Evolutionary conservation across 768 basidiomycete genomes (phyloP).

Genomic region (Coprinopsis strossmayeri): DNA sequence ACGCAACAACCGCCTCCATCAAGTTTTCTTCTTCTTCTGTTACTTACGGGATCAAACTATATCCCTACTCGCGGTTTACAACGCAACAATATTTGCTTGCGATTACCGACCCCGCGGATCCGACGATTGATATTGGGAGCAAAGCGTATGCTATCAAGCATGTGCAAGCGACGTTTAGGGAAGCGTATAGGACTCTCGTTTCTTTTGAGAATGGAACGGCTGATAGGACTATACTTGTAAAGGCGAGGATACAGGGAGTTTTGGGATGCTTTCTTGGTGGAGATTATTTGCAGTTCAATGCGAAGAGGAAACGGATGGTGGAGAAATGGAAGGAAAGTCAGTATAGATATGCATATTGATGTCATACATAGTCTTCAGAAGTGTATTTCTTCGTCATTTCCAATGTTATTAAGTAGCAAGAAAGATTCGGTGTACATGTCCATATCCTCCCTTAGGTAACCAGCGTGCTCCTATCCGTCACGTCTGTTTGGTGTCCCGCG

Average conservation of each 20-base stretch:
- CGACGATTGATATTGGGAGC: constrained; percentile 16
- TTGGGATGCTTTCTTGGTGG: constrained; percentile 14
- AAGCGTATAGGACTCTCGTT: constrained; percentile 12
- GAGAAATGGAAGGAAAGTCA: not conserved
- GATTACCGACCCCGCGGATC: constrained; percentile 19
- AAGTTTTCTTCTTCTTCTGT: constrained; percentile 14
- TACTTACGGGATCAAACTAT: constrained; percentile 9
- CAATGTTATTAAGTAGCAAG: too few relatives aligned
- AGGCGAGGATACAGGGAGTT: constrained; percentile 1
- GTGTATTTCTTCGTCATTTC: too few relatives aligned
- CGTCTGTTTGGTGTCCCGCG: too few relatives aligned
- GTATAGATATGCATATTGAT: not conserved
- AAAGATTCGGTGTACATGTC: not conserved
- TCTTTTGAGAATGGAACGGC: constrained; percentile 1
- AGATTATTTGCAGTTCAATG: constrained; percentile 10
- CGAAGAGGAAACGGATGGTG: constrained; percentile 9
- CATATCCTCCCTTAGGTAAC: not conserved
- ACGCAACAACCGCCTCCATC: constrained; percentile 15
- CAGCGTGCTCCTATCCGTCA: not conserved
- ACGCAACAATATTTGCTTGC: constrained; percentile 16
- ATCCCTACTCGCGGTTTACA: constrained; percentile 7
- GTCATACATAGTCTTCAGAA: too few relatives aligned
- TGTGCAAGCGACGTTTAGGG: constrained; percentile 16
- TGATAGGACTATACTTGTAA: constrained; percentile 1
- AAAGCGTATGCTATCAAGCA: constrained; percentile 23